Evolutionary conservation across 2,329 filamentous ascomycete genomes (phyloP), one percentile per base, ranked within the genome.

Genomic region (Verruconis gallopava): DNA sequence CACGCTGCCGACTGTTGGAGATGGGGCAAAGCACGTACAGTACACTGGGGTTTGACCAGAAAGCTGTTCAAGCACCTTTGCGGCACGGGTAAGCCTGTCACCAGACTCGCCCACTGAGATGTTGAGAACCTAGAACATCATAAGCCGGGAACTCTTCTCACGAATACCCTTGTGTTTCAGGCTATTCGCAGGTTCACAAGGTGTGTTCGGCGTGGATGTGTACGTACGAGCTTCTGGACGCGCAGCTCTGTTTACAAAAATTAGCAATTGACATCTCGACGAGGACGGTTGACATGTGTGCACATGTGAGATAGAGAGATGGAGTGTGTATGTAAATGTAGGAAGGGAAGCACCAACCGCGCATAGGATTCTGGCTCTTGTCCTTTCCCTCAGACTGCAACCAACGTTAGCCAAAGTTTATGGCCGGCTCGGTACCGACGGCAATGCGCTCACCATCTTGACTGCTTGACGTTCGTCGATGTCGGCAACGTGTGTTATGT

Each of bases 61-160:
- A 68, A 98, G 77, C 79, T 98, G 91, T 77, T 98, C 91, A 60
- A 98, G 79, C 79, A 98, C 91, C 81, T 98, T 98, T 65, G 91
- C 91, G 66, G 91, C 91, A 82, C 91, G 85, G 61, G 91, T 98
- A 67, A 98, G 82, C 81, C 91, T 93, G 75, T 98, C 91, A 85
- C 91, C 91, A 81, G 89, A 96, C 78, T 98, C 91, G 73, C 91
- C 91, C 62, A 98, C 91, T 59, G 85, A 95, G 73, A 95, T 95
- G 81, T 95, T 95, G 67, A 95, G 84, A 70, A 94, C 25, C 25
- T 30, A n/a, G 6, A n/a, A 9, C 25, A 30, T 30, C 25, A 9
- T 30, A 30, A n/a, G 6, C 25, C 9, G 9, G 9, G 9, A 30
- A 9, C n/a, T n/a, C 25, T 30, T 30, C 9, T 30, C 25, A 30